Evolutionary conservation across 352 stramenopile species (phyloP).

Genomic region (Globisporangium carolinianum): DNA sequence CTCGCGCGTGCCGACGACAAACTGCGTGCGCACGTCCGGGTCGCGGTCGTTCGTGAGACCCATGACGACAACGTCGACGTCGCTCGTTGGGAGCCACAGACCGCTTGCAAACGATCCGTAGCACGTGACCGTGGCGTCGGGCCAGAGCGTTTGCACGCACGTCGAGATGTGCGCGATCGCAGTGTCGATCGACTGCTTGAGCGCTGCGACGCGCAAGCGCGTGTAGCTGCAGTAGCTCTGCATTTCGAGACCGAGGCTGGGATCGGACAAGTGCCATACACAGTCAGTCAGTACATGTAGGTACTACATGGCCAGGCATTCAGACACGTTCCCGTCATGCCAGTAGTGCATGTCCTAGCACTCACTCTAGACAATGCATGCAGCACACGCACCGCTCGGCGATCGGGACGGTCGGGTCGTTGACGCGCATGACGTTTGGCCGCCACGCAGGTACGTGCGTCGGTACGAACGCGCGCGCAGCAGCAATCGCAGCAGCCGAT

Average conservation of each 20-base stretch:
- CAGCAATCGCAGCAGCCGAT: not conserved
- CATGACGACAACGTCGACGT: slow-evolving; percentile 87
- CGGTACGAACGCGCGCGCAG: slow-evolving; percentile 1
- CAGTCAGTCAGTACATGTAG: no score
- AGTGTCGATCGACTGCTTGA: slow-evolving; percentile 58
- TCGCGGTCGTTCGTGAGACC: slow-evolving; percentile 35
- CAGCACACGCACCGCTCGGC: slow-evolving; percentile 18
- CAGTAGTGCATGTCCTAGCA: no score
- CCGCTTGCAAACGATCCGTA: slow-evolving; percentile 84
- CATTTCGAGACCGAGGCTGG: slow-evolving; percentile 55
- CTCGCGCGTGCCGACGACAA: slow-evolving; percentile 40
- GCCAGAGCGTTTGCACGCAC: slow-evolving; percentile 66
- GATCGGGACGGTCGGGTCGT: slow-evolving; percentile 28
- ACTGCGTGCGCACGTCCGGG: slow-evolving; percentile 33
- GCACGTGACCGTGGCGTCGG: slow-evolving; percentile 56
- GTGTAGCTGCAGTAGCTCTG: slow-evolving; percentile 58
- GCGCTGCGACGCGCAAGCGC: slow-evolving; percentile 39
- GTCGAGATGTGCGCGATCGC: slow-evolving; percentile 61
- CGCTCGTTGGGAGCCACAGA: slow-evolving; percentile 83
- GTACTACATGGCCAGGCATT: no score
- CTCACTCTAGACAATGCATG: no score
- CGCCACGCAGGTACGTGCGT: slow-evolving; percentile 26
- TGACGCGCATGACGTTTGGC: slow-evolving; percentile 17
- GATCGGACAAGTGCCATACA: no score
- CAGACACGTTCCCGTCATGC: no score